A percentile compares a stretch with the other conserved stretches of the same genome.
Evolutionary conservation across 305 asterid species (phyloP).

Genomic region (Withania somnifera): DNA sequence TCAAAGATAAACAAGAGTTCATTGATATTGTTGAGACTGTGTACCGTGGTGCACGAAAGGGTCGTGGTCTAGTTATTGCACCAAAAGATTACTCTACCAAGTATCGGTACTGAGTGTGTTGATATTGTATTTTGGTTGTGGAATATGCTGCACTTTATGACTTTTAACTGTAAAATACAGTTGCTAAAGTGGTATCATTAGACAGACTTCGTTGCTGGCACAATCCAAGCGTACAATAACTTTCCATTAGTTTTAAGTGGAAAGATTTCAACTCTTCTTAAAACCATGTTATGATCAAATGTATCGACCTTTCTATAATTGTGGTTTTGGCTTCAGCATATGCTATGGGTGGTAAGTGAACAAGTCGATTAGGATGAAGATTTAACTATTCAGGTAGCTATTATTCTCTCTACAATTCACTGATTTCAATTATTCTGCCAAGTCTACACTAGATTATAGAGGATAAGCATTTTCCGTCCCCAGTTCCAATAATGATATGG

Average conservation of each 20-base stretch:
- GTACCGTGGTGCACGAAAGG: conserved; percentile 88
- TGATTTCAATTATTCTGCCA: not conserved
- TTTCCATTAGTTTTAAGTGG: not conserved
- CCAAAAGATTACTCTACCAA: conserved; percentile 93
- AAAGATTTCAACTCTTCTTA: not conserved
- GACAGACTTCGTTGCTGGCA: not conserved
- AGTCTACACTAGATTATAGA: not conserved
- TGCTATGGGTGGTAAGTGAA: not conserved
- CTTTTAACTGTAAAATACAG: not conserved
- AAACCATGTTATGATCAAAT: not conserved
- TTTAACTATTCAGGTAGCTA: not conserved
- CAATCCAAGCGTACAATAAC: not conserved
- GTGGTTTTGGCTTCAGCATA: not conserved
- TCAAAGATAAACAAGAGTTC: conserved; percentile 87
- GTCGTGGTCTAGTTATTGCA: conserved; percentile 86
- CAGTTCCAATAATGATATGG: not conserved
- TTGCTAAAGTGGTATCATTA: not conserved
- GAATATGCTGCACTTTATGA: not conserved
- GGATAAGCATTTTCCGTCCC: not conserved
- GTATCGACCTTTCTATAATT: not conserved
- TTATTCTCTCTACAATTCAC: not conserved
- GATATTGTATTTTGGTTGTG: not conserved
- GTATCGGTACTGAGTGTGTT: conserved; percentile 49
- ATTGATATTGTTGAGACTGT: conserved; percentile 75
- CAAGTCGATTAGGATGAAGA: not conserved